A percentile compares a stretch with the other conserved stretches of the same genome.
phyloP scores from a whole-genome alignment of 2,329 filamentous ascomycete species.

The Ophiostoma himal-ulmi region DNA sequence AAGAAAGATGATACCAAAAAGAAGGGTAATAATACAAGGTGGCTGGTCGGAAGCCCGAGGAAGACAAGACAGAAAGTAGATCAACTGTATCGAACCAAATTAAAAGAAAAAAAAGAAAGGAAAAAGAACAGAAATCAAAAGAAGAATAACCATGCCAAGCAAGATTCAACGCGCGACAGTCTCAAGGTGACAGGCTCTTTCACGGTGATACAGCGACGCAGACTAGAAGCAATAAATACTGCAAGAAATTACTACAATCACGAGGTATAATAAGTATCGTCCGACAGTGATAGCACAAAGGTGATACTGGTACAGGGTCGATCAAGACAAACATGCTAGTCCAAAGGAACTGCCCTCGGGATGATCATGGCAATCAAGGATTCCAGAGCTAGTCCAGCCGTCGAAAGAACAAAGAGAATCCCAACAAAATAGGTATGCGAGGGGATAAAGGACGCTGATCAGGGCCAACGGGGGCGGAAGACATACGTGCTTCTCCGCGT shows the following conservation, averaged over 20 bases:
- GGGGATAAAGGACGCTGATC: neutral
- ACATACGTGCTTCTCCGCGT: neutral
- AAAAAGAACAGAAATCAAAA: neutral
- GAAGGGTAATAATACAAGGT: neutral
- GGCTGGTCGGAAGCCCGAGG: neutral
- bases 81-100: too few species aligned
- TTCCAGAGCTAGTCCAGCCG: neutral
- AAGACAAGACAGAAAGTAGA: neutral
- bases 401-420: neutral
- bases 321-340: neutral
- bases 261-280: neutral
- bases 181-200: neutral
- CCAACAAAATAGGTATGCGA: neutral
- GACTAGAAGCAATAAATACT: neutral
- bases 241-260: neutral
- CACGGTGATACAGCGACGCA: neutral
- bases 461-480: neutral
- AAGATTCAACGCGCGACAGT: neutral
- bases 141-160: neutral
- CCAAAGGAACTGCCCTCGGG: neutral
- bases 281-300: too few species aligned
- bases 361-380: conserved; percentile 6
- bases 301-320: neutral
- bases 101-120: neutral
- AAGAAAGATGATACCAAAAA: too few species aligned